Percentiles rank a stretch among this genome's conserved stretches.
These are phyloP conservation scores for Plectosphaerella plurivora DNA, from an alignment of 2,329 filamentous ascomycete genomes.

Conservation along the genomic window DNA sequence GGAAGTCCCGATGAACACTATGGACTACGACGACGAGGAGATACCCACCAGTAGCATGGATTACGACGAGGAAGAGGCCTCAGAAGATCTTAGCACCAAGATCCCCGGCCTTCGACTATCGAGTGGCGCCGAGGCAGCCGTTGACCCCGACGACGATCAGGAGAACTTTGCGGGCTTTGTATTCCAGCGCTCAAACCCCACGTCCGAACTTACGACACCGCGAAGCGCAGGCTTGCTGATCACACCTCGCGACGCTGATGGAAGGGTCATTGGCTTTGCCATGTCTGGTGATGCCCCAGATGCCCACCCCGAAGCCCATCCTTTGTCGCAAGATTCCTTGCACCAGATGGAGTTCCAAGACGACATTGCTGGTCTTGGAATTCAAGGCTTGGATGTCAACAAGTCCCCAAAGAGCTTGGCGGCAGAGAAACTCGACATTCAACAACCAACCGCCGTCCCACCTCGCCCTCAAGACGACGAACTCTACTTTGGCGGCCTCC, in stretches of 20 bases:
- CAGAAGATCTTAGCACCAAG: background rate
- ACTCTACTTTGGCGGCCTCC: slow-evolving; percentile 60
- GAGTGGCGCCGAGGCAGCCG: background rate
- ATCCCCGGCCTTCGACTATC: background rate
- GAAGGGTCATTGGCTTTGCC: slow-evolving; percentile 54
- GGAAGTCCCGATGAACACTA: slow-evolving; percentile 9
- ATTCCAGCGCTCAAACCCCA: slow-evolving; percentile 50
- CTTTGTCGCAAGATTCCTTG: background rate
- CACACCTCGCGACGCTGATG: slow-evolving; percentile 52
- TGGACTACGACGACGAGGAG: slow-evolving; percentile 5
- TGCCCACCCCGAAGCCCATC: slow-evolving; percentile 5
- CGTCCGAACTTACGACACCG: slow-evolving; percentile 47
- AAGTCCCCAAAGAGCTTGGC: slow-evolving; percentile 3
- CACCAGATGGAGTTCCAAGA: slow-evolving; percentile 11
- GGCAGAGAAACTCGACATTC: background rate
- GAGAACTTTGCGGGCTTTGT: slow-evolving; percentile 58
- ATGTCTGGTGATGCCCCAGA: slow-evolving; percentile 41
- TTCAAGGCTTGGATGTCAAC: slow-evolving; percentile 28
- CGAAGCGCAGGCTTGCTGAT: slow-evolving; percentile 37
- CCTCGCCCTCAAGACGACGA: slow-evolving; percentile 46
- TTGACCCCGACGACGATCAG: slow-evolving; percentile 51
- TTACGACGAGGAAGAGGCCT: slow-evolving; percentile 9
- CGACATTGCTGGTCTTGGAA: slow-evolving; percentile 33
- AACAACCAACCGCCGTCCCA: background rate
- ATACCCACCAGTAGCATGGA: slow-evolving; percentile 8